Evolutionary conservation across 345 rosid genomes (phyloP), one percentile per base, ranked within the genome.

Genomic region (Cardamine resedifolia): DNA sequence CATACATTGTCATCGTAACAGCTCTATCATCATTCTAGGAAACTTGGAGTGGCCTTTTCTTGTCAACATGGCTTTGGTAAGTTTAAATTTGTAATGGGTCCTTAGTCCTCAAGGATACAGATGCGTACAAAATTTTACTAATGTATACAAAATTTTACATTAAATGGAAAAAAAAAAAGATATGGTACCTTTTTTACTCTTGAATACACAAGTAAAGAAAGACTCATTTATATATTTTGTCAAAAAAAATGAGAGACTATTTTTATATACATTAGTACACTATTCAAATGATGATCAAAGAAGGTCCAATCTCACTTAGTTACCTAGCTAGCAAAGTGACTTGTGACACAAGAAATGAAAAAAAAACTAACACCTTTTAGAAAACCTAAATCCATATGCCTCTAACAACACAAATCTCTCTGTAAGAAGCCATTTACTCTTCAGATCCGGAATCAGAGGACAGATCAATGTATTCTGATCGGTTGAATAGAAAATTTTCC

Each of bases 1-100:
- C 43, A 10, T 26, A 12, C 18, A 21, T 68, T 72, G 76, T 52
- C 76, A 62, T 52, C 56, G 52, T 15, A 2, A 44, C 47, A 63
- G 18, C 55, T 63, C 63, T 30, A 72, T 30, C 55, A 52, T 20
- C 10, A 20, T 52, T 72, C 63, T 20, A 12, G 7, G 14, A 39
- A 62, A 62, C 34, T 36, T 71, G 27, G 47, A 34, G 11, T 33
- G 14, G 19, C 0, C 50, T 45, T 8, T 14, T 18, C 49, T 14
- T 33, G 2, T n/a, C 59, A 34, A n/a, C 71, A 51, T 10, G 36
- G 16, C 59, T 56, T 44, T 68, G 16, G 10, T 68, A 34, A 31
- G 31, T 34, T 34, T 34, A 34, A 34, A 34, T 34, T 38, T 33
- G 64, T 16, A 26, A 56, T 41, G 63, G 72, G 44, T 43, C 44